Evolutionary conservation across 768 basidiomycete genomes (phyloP).

Genomic region (Psilocybe sp.): DNA sequence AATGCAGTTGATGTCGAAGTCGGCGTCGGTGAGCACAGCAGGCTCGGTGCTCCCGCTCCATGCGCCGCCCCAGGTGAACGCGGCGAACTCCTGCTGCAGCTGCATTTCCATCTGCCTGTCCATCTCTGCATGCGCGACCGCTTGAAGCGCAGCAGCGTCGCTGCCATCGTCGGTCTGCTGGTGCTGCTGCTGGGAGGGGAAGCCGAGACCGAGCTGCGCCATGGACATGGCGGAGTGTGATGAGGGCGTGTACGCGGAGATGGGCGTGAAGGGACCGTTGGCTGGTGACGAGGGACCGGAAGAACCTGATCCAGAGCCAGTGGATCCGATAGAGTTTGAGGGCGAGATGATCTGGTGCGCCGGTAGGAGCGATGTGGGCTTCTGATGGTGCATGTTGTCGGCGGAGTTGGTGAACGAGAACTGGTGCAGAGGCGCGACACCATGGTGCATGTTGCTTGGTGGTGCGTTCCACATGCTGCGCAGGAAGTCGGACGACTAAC

Average conservation of each 20-base stretch:
- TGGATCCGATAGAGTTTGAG: conserved; percentile 35
- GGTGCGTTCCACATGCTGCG: conserved; percentile 42
- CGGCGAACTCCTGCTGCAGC: conserved; percentile 35
- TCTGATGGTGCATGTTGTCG: not conserved
- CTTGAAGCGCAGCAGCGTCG: conserved; percentile 21
- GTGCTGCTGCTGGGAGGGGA: too few species aligned
- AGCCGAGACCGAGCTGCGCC: too few species aligned
- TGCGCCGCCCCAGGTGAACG: conserved; percentile 32
- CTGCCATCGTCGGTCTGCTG: conserved; percentile 1
- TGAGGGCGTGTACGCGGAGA: conserved; percentile 19
- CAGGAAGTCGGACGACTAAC: conserved; percentile 48
- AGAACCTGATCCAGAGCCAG: conserved; percentile 27
- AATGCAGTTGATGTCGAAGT: conserved; percentile 66
- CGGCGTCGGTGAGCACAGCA: conserved; percentile 48
- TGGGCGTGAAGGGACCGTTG: conserved; percentile 51
- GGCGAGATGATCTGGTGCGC: conserved; percentile 48
- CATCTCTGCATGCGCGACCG: conserved; percentile 30
- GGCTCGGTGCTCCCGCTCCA: conserved; percentile 29
- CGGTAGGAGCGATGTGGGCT: conserved; percentile 31
- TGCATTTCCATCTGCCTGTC: conserved; percentile 38
- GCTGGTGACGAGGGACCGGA: conserved; percentile 52
- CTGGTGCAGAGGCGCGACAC: conserved; percentile 31
- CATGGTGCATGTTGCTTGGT: conserved; percentile 18
- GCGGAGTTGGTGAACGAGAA: conserved; percentile 39
- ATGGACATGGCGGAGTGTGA: too few species aligned